phyloP scores from a whole-genome alignment of 306 rosid genomes.

The Ceratonia siliqua region DNA sequence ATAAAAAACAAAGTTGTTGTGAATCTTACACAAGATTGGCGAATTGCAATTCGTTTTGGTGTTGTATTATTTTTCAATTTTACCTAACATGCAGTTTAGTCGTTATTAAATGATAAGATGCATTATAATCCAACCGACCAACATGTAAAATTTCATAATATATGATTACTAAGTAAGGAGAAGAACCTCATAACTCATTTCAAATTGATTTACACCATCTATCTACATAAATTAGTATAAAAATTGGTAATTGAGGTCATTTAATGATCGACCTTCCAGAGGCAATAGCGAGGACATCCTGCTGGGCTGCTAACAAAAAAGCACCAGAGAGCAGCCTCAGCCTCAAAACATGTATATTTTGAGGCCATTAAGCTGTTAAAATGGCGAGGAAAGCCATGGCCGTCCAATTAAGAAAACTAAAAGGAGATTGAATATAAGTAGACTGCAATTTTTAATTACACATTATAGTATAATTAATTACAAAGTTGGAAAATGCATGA shows the following conservation, averaged over 20 bases:
- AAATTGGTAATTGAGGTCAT: not conserved
- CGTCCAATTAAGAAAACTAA: not conserved
- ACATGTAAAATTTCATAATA: not conserved
- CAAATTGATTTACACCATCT: not conserved
- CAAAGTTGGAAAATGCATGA: not conserved
- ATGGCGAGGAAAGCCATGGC: too few relatives aligned
- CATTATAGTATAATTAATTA: too few relatives aligned
- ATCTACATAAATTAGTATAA: not conserved
- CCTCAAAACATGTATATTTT: too few relatives aligned
- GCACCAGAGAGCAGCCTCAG: not conserved
- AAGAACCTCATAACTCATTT: too few relatives aligned
- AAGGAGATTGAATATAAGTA: not conserved
- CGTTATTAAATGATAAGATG: too few relatives aligned
- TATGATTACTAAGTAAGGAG: not conserved
- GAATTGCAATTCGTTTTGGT: not conserved
- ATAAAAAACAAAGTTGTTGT: not conserved
- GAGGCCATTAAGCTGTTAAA: too few relatives aligned
- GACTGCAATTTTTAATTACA: too few relatives aligned
- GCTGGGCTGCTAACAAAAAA: too few relatives aligned
- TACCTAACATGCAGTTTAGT: too few relatives aligned
- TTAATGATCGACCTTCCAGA: too few relatives aligned
- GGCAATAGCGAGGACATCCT: not conserved
- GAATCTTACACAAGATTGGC: not conserved
- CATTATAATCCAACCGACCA: not conserved
- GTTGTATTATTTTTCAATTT: not conserved